Evolutionary conservation across 495 filamentous ascomycete genomes (phyloP).

Genomic region (Penicillium canariense): DNA sequence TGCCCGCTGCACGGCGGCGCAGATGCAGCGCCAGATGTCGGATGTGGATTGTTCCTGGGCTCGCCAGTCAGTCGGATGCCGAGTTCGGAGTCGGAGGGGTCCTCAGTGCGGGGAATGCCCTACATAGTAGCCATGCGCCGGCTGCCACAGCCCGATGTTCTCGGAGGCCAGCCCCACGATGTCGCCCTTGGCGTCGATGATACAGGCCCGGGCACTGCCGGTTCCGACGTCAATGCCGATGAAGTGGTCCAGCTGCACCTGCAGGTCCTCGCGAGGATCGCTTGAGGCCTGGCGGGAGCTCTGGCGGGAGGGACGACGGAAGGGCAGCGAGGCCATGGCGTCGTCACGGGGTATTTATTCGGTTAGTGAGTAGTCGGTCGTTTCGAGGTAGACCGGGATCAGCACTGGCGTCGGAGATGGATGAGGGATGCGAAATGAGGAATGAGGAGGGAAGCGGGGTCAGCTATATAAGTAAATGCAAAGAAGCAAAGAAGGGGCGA

Average conservation of each 20-base stretch:
- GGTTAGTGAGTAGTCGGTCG: too few relatives aligned
- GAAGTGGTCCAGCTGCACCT: constrained; percentile 61
- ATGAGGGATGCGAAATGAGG: neutral
- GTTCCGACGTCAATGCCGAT: constrained; percentile 97
- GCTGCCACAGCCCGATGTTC: constrained; percentile 92
- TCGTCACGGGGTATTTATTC: neutral
- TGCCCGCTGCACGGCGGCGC: constrained; percentile 72
- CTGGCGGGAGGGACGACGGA: constrained; percentile 33
- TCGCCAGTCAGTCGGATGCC: constrained; percentile 15
- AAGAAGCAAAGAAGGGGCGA: neutral
- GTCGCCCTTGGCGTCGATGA: constrained; percentile 86
- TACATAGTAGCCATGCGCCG: constrained; percentile 86
- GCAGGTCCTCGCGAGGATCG: constrained; percentile 55
- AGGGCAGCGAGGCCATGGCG: constrained; percentile 33
- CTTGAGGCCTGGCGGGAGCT: constrained; percentile 53
- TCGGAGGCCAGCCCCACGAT: constrained; percentile 90
- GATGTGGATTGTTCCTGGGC: constrained; percentile 94
- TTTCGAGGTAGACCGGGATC: neutral
- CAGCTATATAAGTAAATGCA: neutral
- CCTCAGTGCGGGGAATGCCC: constrained; percentile 6
- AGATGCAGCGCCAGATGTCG: constrained; percentile 94
- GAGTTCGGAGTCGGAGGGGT: neutral
- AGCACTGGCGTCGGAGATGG: neutral
- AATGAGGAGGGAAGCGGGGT: neutral
- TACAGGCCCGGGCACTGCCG: constrained; percentile 89